Base-by-base conservation (phyloP, 2,329 filamentous ascomycete species). In the Diaporthe sp. region DNA sequence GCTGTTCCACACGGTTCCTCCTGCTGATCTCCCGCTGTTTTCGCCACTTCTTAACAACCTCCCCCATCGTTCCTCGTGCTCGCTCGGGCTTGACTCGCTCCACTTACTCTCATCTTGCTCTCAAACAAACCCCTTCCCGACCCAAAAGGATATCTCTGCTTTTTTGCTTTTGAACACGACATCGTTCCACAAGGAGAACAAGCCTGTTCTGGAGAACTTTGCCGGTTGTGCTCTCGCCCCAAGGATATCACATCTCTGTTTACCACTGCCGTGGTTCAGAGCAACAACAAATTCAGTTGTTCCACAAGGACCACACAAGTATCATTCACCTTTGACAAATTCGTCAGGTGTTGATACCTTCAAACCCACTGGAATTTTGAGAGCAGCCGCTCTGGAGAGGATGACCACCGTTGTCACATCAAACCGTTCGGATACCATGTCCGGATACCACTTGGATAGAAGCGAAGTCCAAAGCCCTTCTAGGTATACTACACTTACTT, bases 401-500 rank as follows among this genome's bases (percentile, higher is more conserved):
- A 88, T 88, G 86, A 86, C 86, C 84, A 83, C 86, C 82, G 82
- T 87, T 83, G 83, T 86, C 82, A 82, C 86, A 82, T 81, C 86
- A 79, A 86, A 84, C 81, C 83, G 85, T 66, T 69, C 72, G 72
- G 75, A 76, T 64, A 50, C 85, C 80, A 90, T 90, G 88, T 85
- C 88, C 82, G 85, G 86, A 83, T 89, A 85, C 80, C 85, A 86
- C 80, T 81, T 87, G 83, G 88, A 90, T 81, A 86, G 90, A 84
- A 88, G 90, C 82, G 88, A 91, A 84, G 88, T 89, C 84, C 86
- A 89, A 82, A 89, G 88, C 81, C 87, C 90, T 82, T 86, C 88
- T 86, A 91, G 89, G 89, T 91, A 91, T 85, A 84, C 85, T 85
- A 82, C 81, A 81, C 74, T 78, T 80, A 78, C 85, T 89, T 87